These are phyloP conservation scores for Sugiyamaella qingdaonensis DNA, from an alignment of 805 yeast genomes.

Conservation along the genomic window DNA sequence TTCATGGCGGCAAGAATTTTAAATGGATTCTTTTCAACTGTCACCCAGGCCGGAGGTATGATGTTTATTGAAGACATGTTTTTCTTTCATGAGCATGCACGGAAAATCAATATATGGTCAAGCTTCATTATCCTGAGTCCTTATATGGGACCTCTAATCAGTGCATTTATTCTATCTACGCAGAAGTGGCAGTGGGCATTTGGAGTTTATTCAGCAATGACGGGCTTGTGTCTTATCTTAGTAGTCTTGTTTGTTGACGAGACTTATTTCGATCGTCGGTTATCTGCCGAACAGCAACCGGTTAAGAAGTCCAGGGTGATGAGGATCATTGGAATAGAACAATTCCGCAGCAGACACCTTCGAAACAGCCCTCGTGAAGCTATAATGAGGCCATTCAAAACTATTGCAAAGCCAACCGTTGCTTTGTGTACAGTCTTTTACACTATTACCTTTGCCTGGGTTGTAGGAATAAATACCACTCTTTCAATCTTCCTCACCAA, in stretches of 20 bases:
- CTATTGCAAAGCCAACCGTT: constrained; percentile 7
- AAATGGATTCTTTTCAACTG: constrained; percentile 8
- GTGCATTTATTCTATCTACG: constrained; percentile 7
- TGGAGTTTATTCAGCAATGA: constrained; percentile 7
- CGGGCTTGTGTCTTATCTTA: constrained; percentile 6
- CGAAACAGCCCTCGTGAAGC: constrained; percentile 2
- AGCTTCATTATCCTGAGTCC: constrained; percentile 8
- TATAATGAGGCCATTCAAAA: constrained; percentile 7
- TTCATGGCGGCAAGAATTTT: constrained; percentile 10
- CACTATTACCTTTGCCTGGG: constrained; percentile 11
- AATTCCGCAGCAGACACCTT: neutral
- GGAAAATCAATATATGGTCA: constrained; percentile 8
- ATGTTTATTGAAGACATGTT: constrained; percentile 13
- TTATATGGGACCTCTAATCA: constrained; percentile 7
- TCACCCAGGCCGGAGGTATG: constrained; percentile 8
- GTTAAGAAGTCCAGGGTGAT: neutral
- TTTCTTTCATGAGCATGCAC: constrained; percentile 3
- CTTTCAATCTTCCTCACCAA: constrained; percentile 2
- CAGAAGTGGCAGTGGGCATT: constrained; percentile 11
- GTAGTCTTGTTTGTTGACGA: constrained; percentile 6
- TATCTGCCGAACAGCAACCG: constrained; percentile 2
- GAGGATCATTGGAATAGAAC: constrained; percentile 9
- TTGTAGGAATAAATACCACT: constrained; percentile 9
- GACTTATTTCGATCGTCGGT: constrained; percentile 8
- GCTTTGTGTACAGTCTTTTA: constrained; percentile 1